Base-by-base conservation (phyloP, 129 eudicot genomes). In the Flaveria linearis region DNA sequence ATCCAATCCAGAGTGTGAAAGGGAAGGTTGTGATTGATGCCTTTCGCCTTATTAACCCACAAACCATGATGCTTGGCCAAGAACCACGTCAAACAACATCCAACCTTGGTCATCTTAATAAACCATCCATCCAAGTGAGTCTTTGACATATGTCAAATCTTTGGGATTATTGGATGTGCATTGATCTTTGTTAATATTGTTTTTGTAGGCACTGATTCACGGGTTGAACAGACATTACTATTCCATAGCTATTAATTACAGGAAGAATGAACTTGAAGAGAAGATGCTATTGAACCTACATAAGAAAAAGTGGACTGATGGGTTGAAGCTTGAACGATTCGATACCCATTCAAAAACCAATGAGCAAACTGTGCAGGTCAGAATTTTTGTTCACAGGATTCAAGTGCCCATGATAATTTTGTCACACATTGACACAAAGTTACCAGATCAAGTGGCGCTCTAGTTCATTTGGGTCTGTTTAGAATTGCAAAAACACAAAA, bases 61-160 rank as follows among this genome's bases (percentile, higher is more conserved):
- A 90, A 76, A 93, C 98, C 41, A 93, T 93, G 98, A 93, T 93
- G 98, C 96, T 93, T 67, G 97, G 98, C 20, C 98, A 93, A 84
- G 98, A 93, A 78, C 98, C 98, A 14, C 82, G 98, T 17, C 98
- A 90, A 71, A 93, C 98, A 43, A 93, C 98, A 26, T 93, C 98
- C 61, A 93, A 93, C 62, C 91, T 93, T 78, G 98, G 98, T 7
- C 96, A 90, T 88, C 98, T 93, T 10, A 93, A 93, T 75, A 93
- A 93, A 78, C 98, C 98, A 13, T 93, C 98, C 12, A 93, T 93
- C 76, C 97, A 93, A 68, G 98, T 93, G 70, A 82, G 84, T 46
- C 42, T 33, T 25, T 23, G 30, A 12, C 18, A 1, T 1, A 47
- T 20, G 9, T 13, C 52, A 16, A 58, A 23, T 22, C 36, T 30